A percentile compares a stretch with the other conserved stretches of the same genome.
Conservation (phyloP, 805 yeast species). For the Sugiyamaella valdiviana region DNA sequence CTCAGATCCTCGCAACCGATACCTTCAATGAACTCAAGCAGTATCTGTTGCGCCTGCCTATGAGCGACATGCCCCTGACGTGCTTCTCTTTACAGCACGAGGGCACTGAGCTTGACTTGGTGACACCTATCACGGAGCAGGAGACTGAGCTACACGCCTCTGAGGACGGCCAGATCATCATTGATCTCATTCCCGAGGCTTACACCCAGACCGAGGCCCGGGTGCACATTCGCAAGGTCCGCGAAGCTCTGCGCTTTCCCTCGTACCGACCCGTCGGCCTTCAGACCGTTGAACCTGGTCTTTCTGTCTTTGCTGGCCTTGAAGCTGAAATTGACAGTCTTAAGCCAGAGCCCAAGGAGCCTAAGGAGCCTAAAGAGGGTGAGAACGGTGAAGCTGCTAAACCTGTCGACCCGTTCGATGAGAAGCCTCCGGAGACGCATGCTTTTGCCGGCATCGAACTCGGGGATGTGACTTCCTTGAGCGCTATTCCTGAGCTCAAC, state of each 20-base stretch:
- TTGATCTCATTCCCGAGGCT: slow-evolving; percentile 43
- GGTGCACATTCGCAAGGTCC: slow-evolving; percentile 55
- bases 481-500: slow-evolving; percentile 8
- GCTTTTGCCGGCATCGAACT: slow-evolving; percentile 18
- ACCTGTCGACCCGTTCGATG: background rate
- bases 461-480: background rate
- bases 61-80: slow-evolving; percentile 52
- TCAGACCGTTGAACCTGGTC: slow-evolving; percentile 41
- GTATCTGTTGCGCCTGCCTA: slow-evolving; percentile 51
- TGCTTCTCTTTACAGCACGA: slow-evolving; percentile 45
- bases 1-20: slow-evolving; percentile 31
- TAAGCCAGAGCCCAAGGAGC: slow-evolving; percentile 13
- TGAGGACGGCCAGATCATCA: slow-evolving; percentile 32
- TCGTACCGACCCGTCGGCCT: slow-evolving; percentile 34
- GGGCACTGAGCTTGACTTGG: slow-evolving; percentile 35
- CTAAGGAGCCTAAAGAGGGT: slow-evolving; percentile 4
- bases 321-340: slow-evolving; percentile 13
- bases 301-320: slow-evolving; percentile 37
- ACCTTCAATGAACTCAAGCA: slow-evolving; percentile 52
- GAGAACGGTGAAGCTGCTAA: slow-evolving; percentile 5
- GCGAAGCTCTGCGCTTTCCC: slow-evolving; percentile 52
- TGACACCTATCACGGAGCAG: slow-evolving; percentile 27
- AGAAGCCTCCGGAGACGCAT: slow-evolving; percentile 12
- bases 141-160: slow-evolving; percentile 22
- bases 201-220: slow-evolving; percentile 57